These are phyloP conservation scores for Backusella mclennaniae DNA, from an alignment of 192 early-diverging fungal genomes.

Conservation along the genomic window DNA sequence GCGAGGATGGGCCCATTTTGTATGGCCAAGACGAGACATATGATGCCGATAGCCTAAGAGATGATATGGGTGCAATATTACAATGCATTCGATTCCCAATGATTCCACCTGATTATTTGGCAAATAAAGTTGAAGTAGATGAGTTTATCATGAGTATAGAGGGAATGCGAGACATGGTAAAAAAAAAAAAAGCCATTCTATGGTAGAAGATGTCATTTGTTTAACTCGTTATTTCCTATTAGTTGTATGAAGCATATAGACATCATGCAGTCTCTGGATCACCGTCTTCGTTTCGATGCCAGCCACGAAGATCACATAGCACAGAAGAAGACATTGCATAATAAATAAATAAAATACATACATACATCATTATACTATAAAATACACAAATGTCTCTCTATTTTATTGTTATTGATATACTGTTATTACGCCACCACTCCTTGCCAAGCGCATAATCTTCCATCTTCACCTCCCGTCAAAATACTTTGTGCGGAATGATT, in stretches of 20 bases:
- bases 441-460: constrained; percentile 69
- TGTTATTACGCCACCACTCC: not conserved
- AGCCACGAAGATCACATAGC: constrained; percentile 1
- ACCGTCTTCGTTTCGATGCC: not conserved
- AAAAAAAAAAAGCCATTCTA: not conserved
- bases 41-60: not conserved
- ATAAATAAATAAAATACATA: constrained; percentile 11
- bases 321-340: not conserved
- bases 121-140: constrained; percentile 27
- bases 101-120: constrained; percentile 30
- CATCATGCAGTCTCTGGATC: not conserved
- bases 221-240: too few species aligned
- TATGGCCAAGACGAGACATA: not conserved
- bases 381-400: not conserved
- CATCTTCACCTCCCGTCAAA: constrained; percentile 80
- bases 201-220: too few species aligned
- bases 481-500: constrained; percentile 56
- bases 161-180: constrained; percentile 39
- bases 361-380: not conserved
- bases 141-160: constrained; percentile 23
- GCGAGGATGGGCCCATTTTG: not conserved
- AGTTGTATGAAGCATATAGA: constrained; percentile 19
- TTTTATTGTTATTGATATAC: not conserved
- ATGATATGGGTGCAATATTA: constrained; percentile 15
- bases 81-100: constrained; percentile 39